phyloP scores from a whole-genome alignment of 2,329 filamentous ascomycete genomes.

The Fusarium armeniacum region DNA sequence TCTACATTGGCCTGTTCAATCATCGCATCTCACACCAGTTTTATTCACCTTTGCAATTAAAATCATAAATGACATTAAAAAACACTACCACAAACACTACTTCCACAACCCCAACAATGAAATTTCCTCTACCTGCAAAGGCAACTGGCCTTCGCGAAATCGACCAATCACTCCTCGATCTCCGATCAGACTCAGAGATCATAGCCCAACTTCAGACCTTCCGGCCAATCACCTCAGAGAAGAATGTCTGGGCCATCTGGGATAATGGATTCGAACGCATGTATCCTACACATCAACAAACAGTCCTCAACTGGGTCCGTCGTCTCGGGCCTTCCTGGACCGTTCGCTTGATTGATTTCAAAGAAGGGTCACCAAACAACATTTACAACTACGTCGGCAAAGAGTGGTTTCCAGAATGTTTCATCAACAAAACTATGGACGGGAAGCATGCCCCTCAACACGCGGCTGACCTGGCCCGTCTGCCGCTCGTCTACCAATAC shows the following conservation, averaged over 20 bases:
- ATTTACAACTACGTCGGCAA: conserved; percentile 54
- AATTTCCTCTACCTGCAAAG: not conserved
- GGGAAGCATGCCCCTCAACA: conserved; percentile 60
- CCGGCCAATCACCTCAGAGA: conserved; percentile 56
- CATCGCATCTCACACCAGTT: not conserved
- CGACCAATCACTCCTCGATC: conserved; percentile 30
- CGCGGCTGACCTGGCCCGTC: conserved; percentile 62
- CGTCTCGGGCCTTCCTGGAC: conserved; percentile 58
- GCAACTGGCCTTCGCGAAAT: conserved; percentile 31
- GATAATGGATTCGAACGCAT: conserved; percentile 56
- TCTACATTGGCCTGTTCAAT: not conserved
- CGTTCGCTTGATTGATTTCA: conserved; percentile 57
- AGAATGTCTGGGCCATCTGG: conserved; percentile 64
- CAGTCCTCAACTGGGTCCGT: conserved; percentile 60
- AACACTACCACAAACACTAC: not conserved
- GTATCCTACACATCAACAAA: conserved; percentile 56
- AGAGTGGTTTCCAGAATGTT: conserved; percentile 49
- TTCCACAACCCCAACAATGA: conserved; percentile 1
- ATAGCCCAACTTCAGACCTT: conserved; percentile 48
- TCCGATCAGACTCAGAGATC: conserved; percentile 53
- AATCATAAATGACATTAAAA: not conserved
- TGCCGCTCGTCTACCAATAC: conserved; percentile 57
- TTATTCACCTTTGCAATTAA: not conserved
- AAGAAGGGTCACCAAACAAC: conserved; percentile 56
- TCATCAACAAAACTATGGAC: conserved; percentile 54